phyloP scores from a whole-genome alignment of 805 yeast genomes.

The Myxozyma melibiosi region DNA sequence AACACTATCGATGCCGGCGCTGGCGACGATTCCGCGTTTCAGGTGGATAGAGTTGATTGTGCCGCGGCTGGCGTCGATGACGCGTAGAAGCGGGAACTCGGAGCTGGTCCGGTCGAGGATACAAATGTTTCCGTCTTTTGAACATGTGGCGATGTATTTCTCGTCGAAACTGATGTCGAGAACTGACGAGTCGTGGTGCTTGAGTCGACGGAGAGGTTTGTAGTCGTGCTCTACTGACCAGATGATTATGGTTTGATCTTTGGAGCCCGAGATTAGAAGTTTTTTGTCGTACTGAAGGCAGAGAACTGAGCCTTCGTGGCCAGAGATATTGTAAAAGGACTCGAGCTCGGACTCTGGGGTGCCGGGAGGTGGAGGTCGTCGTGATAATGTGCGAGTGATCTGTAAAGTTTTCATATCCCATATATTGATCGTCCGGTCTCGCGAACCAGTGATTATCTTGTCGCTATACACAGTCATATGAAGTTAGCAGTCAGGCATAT shows the following conservation, averaged over 20 bases:
- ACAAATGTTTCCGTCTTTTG: constrained; percentile 42
- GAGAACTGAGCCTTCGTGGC: constrained; percentile 42
- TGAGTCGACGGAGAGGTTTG: constrained; percentile 35
- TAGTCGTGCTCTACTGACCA: constrained; percentile 38
- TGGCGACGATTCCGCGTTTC: constrained; percentile 36
- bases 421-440: constrained; percentile 42
- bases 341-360: neutral
- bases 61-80: constrained; percentile 40
- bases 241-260: constrained; percentile 41
- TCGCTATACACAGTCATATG: constrained; percentile 44
- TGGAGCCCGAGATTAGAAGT: constrained; percentile 42
- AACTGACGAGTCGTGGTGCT: constrained; percentile 39
- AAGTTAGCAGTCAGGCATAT: neutral
- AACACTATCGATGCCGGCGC: constrained; percentile 67
- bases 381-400: constrained; percentile 31
- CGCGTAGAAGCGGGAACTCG: constrained; percentile 24
- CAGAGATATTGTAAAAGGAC: constrained; percentile 7
- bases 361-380: neutral
- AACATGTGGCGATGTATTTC: constrained; percentile 40
- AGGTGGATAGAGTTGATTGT: constrained; percentile 44
- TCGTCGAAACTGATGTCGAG: constrained; percentile 38
- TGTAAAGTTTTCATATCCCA: constrained; percentile 40
- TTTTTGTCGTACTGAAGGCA: constrained; percentile 39
- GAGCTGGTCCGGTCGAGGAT: constrained; percentile 37
- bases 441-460: constrained; percentile 77